These are phyloP conservation scores for Marasmius oreades DNA, from an alignment of 1,284 basidiomycete species.

Conservation along the genomic window DNA sequence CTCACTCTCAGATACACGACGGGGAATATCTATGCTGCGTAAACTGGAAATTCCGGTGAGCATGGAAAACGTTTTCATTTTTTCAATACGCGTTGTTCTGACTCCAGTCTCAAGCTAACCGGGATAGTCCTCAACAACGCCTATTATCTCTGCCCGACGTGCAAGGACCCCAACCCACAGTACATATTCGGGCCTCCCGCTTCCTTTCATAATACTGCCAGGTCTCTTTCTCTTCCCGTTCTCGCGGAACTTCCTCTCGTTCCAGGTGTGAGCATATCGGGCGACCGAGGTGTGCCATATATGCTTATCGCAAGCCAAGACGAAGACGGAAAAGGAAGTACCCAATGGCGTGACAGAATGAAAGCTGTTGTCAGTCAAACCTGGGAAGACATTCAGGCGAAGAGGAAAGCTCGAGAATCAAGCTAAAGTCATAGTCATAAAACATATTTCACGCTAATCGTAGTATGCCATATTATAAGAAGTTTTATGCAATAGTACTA, in stretches of 20 bases:
- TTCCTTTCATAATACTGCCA: constrained; percentile 64
- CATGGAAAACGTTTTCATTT: constrained; percentile 11
- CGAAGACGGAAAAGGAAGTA: constrained; percentile 32
- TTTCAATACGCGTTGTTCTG: background rate
- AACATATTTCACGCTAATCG: background rate
- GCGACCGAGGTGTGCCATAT: constrained; percentile 73
- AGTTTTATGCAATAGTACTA: constrained; percentile 17
- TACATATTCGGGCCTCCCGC: constrained; percentile 78
- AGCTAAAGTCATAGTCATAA: background rate
- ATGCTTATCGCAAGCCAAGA: constrained; percentile 31
- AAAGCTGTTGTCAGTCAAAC: constrained; percentile 37
- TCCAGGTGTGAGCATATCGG: constrained; percentile 69
- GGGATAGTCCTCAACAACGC: constrained; percentile 92
- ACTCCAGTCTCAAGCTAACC: constrained; percentile 60
- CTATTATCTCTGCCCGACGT: constrained; percentile 82
- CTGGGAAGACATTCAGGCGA: constrained; percentile 26
- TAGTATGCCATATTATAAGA: background rate
- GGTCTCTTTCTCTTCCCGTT: constrained; percentile 58
- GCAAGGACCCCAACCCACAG: constrained; percentile 52
- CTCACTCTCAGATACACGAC: constrained; percentile 87
- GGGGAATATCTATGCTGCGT: constrained; percentile 91
- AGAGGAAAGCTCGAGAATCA: background rate
- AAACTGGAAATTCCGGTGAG: constrained; percentile 87
- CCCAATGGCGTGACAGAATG: constrained; percentile 49
- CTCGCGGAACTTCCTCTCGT: constrained; percentile 88